Percentiles rank a stretch among this genome's conserved stretches.
phyloP scores from a whole-genome alignment of 2,329 filamentous ascomycete genomes.

The Dothideomycetes sp. region DNA sequence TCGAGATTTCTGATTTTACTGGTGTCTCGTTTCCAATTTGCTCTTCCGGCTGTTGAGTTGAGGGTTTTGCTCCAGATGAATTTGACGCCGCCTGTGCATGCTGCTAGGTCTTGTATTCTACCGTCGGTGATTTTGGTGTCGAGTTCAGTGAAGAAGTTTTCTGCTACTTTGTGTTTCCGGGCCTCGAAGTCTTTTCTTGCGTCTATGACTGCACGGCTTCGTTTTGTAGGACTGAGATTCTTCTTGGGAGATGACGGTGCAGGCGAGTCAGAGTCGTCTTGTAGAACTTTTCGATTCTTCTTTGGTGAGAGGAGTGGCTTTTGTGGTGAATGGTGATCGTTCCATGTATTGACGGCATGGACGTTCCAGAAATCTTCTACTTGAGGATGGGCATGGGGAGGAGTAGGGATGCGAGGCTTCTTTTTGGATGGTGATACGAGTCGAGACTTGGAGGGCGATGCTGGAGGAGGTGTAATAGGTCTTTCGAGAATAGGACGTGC shows the following conservation, averaged over 20 bases:
- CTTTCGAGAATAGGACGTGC: conserved; percentile 3
- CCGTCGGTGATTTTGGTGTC: conserved; percentile 56
- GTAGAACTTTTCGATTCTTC: conserved; percentile 21
- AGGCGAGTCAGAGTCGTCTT: conserved; percentile 18
- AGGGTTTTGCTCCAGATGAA: conserved; percentile 70
- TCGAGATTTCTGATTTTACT: conserved; percentile 24
- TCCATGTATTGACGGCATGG: conserved; percentile 53
- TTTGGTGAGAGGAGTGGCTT: conserved; percentile 36
- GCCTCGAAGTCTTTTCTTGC: conserved; percentile 53
- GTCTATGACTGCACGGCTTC: conserved; percentile 25
- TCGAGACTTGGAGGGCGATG: conserved; percentile 33
- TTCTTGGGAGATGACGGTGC: conserved; percentile 32
- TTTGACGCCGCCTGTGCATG: conserved; percentile 58
- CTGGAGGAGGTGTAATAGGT: conserved; percentile 31
- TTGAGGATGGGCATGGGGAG: conserved; percentile 45
- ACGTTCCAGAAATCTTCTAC: conserved; percentile 54
- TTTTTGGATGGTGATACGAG: conserved; percentile 42
- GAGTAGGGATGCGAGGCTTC: conserved; percentile 40
- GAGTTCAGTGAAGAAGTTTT: conserved; percentile 58
- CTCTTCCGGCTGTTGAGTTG: conserved; percentile 63
- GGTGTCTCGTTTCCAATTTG: conserved; percentile 41
- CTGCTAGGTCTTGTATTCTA: conserved; percentile 49
- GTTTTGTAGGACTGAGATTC: conserved; percentile 26
- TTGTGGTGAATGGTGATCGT: conserved; percentile 50
- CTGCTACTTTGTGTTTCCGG: conserved; percentile 54